Evolutionary conservation across 805 yeast species (phyloP), one percentile per base, ranked within the genome.

Genomic region (Pichia paraexigua): DNA sequence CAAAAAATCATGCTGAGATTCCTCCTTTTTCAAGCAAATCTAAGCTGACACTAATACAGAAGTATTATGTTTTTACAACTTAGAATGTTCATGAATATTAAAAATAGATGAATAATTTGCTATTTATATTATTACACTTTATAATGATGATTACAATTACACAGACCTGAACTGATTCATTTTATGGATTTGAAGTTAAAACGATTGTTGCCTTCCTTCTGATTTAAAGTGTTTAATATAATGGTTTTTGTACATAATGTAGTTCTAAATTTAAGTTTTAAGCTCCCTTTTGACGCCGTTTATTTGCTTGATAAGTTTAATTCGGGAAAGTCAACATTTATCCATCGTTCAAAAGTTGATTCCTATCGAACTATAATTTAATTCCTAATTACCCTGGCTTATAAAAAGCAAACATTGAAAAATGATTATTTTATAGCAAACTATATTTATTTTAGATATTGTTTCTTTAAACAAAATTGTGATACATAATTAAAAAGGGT

Each of bases 141-240:
- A 41, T 42, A 41, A 60, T 71, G 77, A 73, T 72, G 77, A 74
- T 56, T 54, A 56, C 68, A 66, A 71, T 69, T 65, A 68, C 79
- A 77, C 81, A 77, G 81, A 77, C 81, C 81, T 77, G 81, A 74
- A 74, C 81, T 73, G 77, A 76, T 64, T 62, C 59, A 55, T 45
- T 35, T 9, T 21, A 21, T 18, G 44, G 51, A 56, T 51, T 48
- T 64, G 68, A 61, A 63, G 67, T 63, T 50, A 60, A 62, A 56
- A 47, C 47, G 50, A 60, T 54, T 57, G 57, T 62, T 60, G 65
- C 65, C 65, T 62, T 55, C 52, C 48, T 28, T 35, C 58, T 55
- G 58, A 55, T 15, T 9, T 43, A 40, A 44, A 43, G 37, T 20
- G 18, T 13, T 28, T 27, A 18, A 25, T 42, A n/a, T 17, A 35